Evolutionary conservation across 768 basidiomycete species (phyloP).

Genomic region (Termitomyces heimii): DNA sequence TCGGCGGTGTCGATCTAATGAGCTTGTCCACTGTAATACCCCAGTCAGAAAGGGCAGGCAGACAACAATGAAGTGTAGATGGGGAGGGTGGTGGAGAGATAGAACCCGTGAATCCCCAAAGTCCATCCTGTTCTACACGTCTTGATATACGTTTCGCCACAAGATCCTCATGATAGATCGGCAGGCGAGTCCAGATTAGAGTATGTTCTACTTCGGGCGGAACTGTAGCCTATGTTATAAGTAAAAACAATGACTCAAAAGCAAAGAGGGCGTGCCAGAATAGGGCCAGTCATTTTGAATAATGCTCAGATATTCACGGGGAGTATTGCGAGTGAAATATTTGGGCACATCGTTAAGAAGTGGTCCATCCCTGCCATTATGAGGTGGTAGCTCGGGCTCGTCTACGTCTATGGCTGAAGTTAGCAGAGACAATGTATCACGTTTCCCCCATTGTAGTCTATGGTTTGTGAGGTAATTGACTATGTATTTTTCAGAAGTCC

Average conservation of each 20-base stretch:
- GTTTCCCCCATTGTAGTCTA: conserved; percentile 73
- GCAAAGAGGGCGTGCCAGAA: conserved; percentile 44
- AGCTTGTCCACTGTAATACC: conserved; percentile 58
- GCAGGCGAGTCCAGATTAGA: conserved; percentile 72
- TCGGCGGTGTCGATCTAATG: conserved; percentile 44
- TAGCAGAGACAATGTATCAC: conserved; percentile 58
- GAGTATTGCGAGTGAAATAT: conserved; percentile 65
- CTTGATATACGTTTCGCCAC: conserved; percentile 43
- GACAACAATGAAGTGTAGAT: conserved; percentile 46
- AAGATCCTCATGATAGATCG: conserved; percentile 59
- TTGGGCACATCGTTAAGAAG: conserved; percentile 33
- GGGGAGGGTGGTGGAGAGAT: conserved; percentile 51
- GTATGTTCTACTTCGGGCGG: conserved; percentile 70
- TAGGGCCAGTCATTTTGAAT: conserved; percentile 89
- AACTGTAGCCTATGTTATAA: conserved; percentile 42
- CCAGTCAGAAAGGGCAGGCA: conserved; percentile 68
- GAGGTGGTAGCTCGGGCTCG: conserved; percentile 1
- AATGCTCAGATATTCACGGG: conserved; percentile 55
- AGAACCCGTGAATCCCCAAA: conserved; percentile 78
- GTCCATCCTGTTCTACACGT: conserved; percentile 66
- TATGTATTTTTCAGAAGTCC: conserved; percentile 17
- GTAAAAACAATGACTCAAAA: background rate
- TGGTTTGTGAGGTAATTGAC: conserved; percentile 67
- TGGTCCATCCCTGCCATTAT: conserved; percentile 6
- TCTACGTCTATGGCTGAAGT: conserved; percentile 41